These are phyloP conservation scores for Adansonia madagascariensis DNA, from an alignment of 441 rosid genomes.

Conservation along the genomic window DNA sequence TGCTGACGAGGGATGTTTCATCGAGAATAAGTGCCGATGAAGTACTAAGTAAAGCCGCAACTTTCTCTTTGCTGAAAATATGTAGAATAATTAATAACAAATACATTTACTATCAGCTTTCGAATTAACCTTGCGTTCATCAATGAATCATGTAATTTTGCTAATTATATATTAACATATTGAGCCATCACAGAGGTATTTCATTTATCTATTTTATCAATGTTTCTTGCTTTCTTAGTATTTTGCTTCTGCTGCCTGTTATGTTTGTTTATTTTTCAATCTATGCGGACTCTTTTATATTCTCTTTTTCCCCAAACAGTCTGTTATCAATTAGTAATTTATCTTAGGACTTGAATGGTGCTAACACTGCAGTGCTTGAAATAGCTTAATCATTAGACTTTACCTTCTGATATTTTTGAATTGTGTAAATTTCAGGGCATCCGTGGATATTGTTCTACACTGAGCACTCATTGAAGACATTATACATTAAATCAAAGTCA, in stretches of 20 bases:
- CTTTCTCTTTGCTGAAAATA: neutral
- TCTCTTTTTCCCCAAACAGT: neutral
- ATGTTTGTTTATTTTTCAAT: neutral
- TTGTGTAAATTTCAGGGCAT: slow-evolving; percentile 58
- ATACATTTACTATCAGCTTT: neutral
- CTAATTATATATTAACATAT: neutral
- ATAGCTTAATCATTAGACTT: neutral
- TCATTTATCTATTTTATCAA: neutral
- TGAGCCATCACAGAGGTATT: neutral
- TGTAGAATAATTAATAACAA: neutral
- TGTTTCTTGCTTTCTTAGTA: neutral
- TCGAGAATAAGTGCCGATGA: slow-evolving; percentile 84
- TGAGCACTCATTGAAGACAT: slow-evolving; percentile 63
- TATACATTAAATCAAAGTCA: slow-evolving; percentile 59
- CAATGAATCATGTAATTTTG: neutral
- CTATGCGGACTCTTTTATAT: neutral
- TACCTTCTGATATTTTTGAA: slow-evolving; percentile 7
- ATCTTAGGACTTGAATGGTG: neutral
- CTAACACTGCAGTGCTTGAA: neutral
- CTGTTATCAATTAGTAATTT: neutral
- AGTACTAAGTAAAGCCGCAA: slow-evolving; percentile 70
- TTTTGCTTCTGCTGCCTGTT: neutral
- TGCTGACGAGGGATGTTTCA: slow-evolving; percentile 90
- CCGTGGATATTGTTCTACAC: slow-evolving; percentile 94
- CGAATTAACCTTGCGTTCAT: slow-evolving; percentile 9